Evolutionary conservation across 2,329 filamentous ascomycete species (phyloP).

Genomic region (Colletotrichum liriopes): DNA sequence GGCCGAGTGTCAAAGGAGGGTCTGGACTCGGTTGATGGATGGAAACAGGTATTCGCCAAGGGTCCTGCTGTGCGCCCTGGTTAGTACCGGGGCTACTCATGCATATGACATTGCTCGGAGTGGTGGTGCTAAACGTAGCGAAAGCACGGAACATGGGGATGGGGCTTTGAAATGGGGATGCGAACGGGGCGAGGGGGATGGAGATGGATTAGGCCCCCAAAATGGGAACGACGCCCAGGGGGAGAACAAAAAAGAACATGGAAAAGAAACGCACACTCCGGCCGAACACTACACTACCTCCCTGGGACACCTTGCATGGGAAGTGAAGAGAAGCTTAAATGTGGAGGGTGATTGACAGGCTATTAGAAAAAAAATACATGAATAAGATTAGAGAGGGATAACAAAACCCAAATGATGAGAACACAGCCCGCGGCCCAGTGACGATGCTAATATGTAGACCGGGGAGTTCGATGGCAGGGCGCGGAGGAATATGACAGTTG

Average conservation of each 20-base stretch:
- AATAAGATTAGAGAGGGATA: background rate
- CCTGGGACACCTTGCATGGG: background rate
- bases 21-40: conserved; percentile 29
- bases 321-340: conserved; percentile 25
- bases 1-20: conserved; percentile 33
- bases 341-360: conserved; percentile 15
- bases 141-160: conserved; percentile 36
- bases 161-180: conserved; percentile 18
- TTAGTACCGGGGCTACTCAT: conserved; percentile 39
- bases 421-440: conserved; percentile 10
- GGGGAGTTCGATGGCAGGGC: conserved; percentile 4
- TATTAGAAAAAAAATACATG: background rate
- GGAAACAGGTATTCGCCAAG: conserved; percentile 29
- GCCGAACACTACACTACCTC: background rate
- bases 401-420: background rate
- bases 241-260: background rate
- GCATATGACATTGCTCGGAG: conserved; percentile 31
- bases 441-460: conserved; percentile 10
- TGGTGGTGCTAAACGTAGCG: conserved; percentile 21
- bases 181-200: conserved; percentile 19
- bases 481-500: background rate
- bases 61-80: conserved; percentile 40
- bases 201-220: conserved; percentile 36
- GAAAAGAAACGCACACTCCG: conserved; percentile 5
- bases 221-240: conserved; percentile 24